Evolutionary conservation across 139 green algal genomes (phyloP), one percentile per base, ranked within the genome.

Genomic region (Zygnema circumcarinatum): DNA sequence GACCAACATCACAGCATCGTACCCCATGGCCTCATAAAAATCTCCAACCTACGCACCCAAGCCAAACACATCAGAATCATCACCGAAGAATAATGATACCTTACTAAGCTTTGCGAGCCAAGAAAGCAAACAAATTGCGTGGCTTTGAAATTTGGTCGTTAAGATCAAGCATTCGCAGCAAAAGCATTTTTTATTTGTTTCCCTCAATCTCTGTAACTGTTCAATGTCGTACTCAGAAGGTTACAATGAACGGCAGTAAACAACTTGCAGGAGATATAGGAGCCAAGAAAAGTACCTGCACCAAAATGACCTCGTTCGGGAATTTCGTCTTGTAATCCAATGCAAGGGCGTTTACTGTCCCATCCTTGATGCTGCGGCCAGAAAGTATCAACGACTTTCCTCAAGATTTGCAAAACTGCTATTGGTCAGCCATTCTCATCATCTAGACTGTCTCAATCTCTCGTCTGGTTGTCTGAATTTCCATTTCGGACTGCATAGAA

Each of bases 21-120:
- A 94, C 22, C 96, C 96, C 11, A 95, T 84, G 0, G 90, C 81
- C 90, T 98, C 96, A 84, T 96, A 98, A 53, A 98, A 98, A 53
- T 96, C 93, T 1, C 96, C 95, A 1, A 97, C 87, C 92, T 95
- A n/a, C 56, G 29, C 56, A 72, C 56, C 29, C 56, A 29, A 35
- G 29, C 56, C 29, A 29, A 35, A 72, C 56, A n/a, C 72, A 79
- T 35, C 20, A 36, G 22, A 21, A 79, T 35, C 38, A 21, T 16
- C 33, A 79, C 33, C 72, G 72, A 16, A 32, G 16, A 79, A 79
- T 79, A 21, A 20, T 79, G 22, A 20, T 21, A 20, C 22, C 20
- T 21, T 16, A 21, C 16, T 32, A 35, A 20, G 21, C 20, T 16
- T 79, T 36, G 29, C 22, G 72, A 20, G n/a, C n/a, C n/a, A n/a